phyloP scores from a whole-genome alignment of 345 rosid genomes.

The Balakata baccata region DNA sequence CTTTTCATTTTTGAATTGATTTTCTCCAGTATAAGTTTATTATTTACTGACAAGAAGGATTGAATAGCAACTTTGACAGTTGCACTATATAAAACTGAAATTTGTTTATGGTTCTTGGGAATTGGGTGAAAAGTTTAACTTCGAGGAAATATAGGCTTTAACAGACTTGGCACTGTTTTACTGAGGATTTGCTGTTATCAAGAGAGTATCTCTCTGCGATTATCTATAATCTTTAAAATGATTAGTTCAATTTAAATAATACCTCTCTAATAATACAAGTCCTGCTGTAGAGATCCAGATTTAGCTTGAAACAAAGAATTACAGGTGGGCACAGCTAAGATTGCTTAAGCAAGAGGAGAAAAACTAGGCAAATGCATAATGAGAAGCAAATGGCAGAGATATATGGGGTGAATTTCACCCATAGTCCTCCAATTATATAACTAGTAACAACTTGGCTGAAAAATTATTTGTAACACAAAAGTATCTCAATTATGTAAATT shows the following conservation, averaged over 20 bases:
- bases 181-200: no score
- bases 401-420: no score
- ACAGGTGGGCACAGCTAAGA: slow-evolving; percentile 23
- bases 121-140: neutral
- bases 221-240: neutral
- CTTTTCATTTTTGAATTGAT: neutral
- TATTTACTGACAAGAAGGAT: neutral
- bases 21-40: neutral
- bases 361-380: neutral
- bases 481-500: slow-evolving; percentile 3
- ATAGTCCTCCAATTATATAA: no score
- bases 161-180: neutral
- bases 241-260: slow-evolving; percentile 1
- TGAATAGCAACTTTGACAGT: neutral
- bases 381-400: neutral
- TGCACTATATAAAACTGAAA: neutral
- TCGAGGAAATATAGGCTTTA: neutral
- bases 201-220: neutral
- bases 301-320: slow-evolving; percentile 10
- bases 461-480: neutral
- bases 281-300: slow-evolving; percentile 28
- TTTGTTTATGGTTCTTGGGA: neutral
- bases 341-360: neutral
- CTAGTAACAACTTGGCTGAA: no score
- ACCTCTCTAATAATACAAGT: neutral